Conservation (phyloP, 2,329 filamentous ascomycete genomes). For the Mycosphaerella sp. region DNA sequence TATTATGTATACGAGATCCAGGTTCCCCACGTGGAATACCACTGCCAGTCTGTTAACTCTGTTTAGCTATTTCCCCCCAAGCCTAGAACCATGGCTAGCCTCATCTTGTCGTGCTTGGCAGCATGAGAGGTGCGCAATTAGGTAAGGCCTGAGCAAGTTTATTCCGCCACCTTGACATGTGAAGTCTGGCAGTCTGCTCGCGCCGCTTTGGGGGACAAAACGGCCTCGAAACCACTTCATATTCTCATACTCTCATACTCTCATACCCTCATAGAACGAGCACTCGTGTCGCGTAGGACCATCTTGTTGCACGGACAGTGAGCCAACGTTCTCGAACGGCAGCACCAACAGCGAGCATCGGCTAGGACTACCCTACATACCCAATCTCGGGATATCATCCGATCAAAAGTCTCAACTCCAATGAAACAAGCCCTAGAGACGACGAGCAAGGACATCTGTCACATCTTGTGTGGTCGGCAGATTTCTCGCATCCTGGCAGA, state of each 20-base stretch:
- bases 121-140: background rate
- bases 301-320: too few species aligned
- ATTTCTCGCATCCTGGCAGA: too few species aligned
- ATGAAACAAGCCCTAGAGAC: too few species aligned
- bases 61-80: conserved; percentile 3
- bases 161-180: background rate
- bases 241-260: too few species aligned
- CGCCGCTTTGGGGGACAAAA: background rate
- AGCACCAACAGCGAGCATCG: background rate
- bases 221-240: background rate
- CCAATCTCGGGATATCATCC: background rate
- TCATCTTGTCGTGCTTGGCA: background rate
- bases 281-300: too few species aligned
- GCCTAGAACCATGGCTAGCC: conserved; percentile 5
- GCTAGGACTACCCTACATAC: background rate
- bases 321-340: background rate
- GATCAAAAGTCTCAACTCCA: background rate
- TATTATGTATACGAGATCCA: too few species aligned
- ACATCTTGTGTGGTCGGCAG: too few species aligned
- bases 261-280: too few species aligned
- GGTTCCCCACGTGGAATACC: conserved; percentile 1
- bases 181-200: background rate
- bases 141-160: background rate
- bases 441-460: too few species aligned
- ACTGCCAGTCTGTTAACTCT: too few species aligned